Conservation (phyloP, 495 filamentous ascomycete genomes). For the Bathelium albidoporum region DNA sequence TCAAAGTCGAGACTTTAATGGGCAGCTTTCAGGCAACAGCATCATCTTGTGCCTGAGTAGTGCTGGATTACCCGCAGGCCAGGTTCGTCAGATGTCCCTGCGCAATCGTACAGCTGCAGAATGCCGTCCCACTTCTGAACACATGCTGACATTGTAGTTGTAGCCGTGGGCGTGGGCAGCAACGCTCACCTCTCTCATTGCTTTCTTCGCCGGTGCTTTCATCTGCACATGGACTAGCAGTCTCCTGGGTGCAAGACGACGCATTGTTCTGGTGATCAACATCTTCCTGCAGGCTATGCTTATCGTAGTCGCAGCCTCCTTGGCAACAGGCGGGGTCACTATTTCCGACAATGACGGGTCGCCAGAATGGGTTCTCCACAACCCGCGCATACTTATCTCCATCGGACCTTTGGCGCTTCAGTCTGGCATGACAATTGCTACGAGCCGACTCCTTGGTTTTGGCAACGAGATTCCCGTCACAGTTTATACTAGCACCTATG, state of each 20-base stretch:
- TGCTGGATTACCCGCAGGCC: constrained; percentile 16
- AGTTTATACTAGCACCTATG: constrained; percentile 44
- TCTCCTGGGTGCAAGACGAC: constrained; percentile 10
- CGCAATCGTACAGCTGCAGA: not conserved
- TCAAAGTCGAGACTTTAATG: not conserved
- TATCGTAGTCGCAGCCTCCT: constrained; percentile 47
- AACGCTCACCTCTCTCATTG: constrained; percentile 20
- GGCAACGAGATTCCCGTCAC: constrained; percentile 58
- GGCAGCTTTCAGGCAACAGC: constrained; percentile 19
- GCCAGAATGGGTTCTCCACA: constrained; percentile 9
- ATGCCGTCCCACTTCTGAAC: not conserved
- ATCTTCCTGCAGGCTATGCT: constrained; percentile 45
- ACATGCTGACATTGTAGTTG: not conserved
- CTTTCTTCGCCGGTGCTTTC: constrained; percentile 22
- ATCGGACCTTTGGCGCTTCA: constrained; percentile 62
- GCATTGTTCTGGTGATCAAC: constrained; percentile 25
- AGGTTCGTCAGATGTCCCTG: constrained; percentile 1
- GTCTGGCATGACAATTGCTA: constrained; percentile 58
- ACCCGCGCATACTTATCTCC: constrained; percentile 43
- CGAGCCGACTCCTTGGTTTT: constrained; percentile 50
- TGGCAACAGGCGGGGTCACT: constrained; percentile 21
- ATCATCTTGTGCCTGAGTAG: constrained; percentile 23
- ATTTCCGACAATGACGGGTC: not conserved
- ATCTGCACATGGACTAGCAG: constrained; percentile 11
- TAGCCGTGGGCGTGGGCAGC: constrained; percentile 17